Evolutionary conservation across 2,329 filamentous ascomycete species (phyloP), one percentile per base, ranked within the genome.

Genomic region (Monilinia polystroma): DNA sequence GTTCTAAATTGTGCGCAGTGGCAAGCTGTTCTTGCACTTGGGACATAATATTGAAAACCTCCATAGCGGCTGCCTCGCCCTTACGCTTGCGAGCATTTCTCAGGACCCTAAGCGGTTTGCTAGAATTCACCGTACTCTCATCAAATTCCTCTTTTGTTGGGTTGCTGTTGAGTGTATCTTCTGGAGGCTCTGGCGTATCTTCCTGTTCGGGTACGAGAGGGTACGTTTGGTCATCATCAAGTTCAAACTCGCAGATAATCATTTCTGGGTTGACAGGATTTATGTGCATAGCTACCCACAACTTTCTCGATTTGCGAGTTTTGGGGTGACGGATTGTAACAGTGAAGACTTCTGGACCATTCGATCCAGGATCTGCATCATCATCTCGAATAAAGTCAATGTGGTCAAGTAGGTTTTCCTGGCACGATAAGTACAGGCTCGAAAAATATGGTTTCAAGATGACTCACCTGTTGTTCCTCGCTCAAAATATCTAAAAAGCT

Each of bases 11-110:
- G 0, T 87, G 82, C 1, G 92, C 91, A 35, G 87, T 85, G 5
- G 90, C 85, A 16, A 97, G 81, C 76, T 96, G 93, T 72, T 96
- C 92, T 75, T 96, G 92, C 0, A 97, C 90, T 75, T 97, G 93
- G 1, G 90, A 92, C 85, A 96, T 91, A 70, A 96, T 93, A 77
- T 92, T 93, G 77, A 96, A 96, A 1, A 95, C 90, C 73, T 96
- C 90, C 88, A 95, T 95, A 0, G 90, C 90, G 6, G 90, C 90
- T 56, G 91, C 90, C 74, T 95, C 91, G 14, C 64, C 64, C 45
- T 66, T 66, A n/a, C 55, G 64, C 73, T 91, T 91, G 12, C 91
- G 85, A 0, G 91, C 90, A 74, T 88, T 92, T 47, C 90, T 82
- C 32, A 95, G 76, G 1, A 95, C 86, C 49, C 92, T 83, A n/a